Percentiles rank a stretch among this genome's conserved stretches.
phyloP scores from a whole-genome alignment of 2,329 filamentous ascomycete species.

The Chaetomium olivaceum region DNA sequence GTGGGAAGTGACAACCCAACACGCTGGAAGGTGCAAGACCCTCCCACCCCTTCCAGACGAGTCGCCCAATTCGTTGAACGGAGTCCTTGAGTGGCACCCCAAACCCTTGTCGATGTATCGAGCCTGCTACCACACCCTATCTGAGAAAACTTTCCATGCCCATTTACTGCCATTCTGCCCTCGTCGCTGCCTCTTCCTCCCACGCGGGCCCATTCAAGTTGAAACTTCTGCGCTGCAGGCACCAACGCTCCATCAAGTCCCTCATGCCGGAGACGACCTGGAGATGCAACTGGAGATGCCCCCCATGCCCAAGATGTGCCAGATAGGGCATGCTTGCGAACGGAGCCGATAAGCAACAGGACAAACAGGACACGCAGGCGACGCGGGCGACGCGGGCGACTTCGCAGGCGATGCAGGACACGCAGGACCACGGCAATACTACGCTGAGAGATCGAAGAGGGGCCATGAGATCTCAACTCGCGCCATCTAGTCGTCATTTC shows the following conservation, averaged over 20 bases:
- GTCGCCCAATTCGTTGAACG: not conserved
- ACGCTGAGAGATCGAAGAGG: not conserved
- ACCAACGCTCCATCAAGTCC: not conserved
- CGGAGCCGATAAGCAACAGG: not conserved
- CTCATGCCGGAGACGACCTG: not conserved
- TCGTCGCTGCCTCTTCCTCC: conserved; percentile 1
- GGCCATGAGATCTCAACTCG: conserved; percentile 12
- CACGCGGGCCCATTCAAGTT: not conserved
- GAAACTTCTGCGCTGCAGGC: not conserved
- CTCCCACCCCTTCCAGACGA: not conserved
- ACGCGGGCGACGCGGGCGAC: not conserved
- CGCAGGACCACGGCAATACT: not conserved
- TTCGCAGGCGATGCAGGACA: too few species aligned
- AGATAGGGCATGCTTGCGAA: not conserved
- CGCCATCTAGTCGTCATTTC: conserved; percentile 21
- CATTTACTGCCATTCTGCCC: too few species aligned
- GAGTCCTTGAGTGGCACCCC: conserved; percentile 13
- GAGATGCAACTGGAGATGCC: not conserved
- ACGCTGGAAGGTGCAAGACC: not conserved
- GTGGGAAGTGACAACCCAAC: not conserved
- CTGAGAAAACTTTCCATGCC: not conserved
- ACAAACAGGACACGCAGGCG: not conserved
- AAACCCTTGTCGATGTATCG: conserved; percentile 27
- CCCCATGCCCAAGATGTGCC: not conserved
- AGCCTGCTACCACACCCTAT: conserved; percentile 26